Conservation (phyloP, 352 stramenopile genomes). For the Globisporangium echinulatum region DNA sequence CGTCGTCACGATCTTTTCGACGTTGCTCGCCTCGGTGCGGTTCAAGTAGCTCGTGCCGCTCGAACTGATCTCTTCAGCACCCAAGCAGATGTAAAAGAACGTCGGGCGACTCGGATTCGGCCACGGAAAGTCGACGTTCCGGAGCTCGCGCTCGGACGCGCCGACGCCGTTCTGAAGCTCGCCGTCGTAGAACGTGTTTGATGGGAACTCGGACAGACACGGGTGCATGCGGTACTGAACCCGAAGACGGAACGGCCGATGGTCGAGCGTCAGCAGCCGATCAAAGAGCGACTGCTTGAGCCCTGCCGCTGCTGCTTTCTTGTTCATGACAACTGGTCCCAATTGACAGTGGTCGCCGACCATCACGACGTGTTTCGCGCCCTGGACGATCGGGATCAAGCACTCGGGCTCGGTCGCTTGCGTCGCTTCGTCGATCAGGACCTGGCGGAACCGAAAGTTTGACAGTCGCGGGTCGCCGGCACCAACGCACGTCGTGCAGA, state of each 20-base stretch:
- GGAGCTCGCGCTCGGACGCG: constrained; percentile 88
- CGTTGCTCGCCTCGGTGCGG: constrained; percentile 95
- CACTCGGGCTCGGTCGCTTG: constrained; percentile 99
- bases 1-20: constrained; percentile 97
- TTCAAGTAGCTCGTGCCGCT: constrained; percentile 99
- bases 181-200: constrained; percentile 99
- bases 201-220: constrained; percentile 98
- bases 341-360: constrained; percentile 99
- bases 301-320: constrained; percentile 95
- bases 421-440: constrained; percentile 99
- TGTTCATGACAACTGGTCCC: constrained; percentile 98
- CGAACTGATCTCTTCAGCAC: constrained; percentile 97
- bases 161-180: constrained; percentile 98
- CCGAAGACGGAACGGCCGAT: constrained; percentile 95
- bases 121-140: constrained; percentile 95
- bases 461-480: constrained; percentile 96
- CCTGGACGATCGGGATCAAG: constrained; percentile 98
- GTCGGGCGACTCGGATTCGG: constrained; percentile 96
- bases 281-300: constrained; percentile 98
- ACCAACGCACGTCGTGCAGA: constrained; percentile 99
- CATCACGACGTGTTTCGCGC: constrained; percentile 98
- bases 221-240: constrained; percentile 99
- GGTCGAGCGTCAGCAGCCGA: constrained; percentile 92
- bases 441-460: constrained; percentile 97
- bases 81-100: constrained; percentile 96